Conservation (phyloP, 495 filamentous ascomycete genomes). For the Penicillium cataractarum region DNA sequence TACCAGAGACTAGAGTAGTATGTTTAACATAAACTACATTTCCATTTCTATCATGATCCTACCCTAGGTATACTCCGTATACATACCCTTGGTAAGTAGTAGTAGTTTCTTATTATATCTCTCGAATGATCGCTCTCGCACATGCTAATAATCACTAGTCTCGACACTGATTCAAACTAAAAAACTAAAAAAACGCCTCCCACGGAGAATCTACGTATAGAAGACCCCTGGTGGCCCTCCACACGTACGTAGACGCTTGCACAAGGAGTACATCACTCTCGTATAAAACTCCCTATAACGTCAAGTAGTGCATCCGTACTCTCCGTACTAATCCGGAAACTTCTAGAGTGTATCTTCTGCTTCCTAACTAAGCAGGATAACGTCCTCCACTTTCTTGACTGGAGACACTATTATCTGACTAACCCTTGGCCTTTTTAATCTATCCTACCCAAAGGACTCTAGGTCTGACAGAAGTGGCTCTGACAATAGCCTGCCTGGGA, state of each 20-base stretch:
- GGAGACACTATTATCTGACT: background rate
- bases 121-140: background rate
- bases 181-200: background rate
- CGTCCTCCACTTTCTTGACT: background rate
- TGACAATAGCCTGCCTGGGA: background rate
- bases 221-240: background rate
- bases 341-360: too few relatives aligned
- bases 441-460: conserved; percentile 1
- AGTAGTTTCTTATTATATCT: background rate
- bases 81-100: background rate
- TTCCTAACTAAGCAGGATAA: background rate
- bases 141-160: background rate
- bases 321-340: too few relatives aligned
- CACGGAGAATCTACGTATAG: background rate
- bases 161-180: background rate
- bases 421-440: background rate
- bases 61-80: too few relatives aligned
- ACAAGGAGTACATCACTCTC: too few relatives aligned
- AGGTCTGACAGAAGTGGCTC: conserved; percentile 3
- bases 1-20: background rate
- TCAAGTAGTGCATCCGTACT: too few relatives aligned
- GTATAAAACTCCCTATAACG: background rate
- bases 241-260: too few relatives aligned
- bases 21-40: too few relatives aligned
- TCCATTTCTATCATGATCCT: too few relatives aligned